A percentile compares a stretch with the other conserved stretches of the same genome.
phyloP scores from a whole-genome alignment of 2,329 filamentous ascomycete genomes.

The Penicillium sp. region DNA sequence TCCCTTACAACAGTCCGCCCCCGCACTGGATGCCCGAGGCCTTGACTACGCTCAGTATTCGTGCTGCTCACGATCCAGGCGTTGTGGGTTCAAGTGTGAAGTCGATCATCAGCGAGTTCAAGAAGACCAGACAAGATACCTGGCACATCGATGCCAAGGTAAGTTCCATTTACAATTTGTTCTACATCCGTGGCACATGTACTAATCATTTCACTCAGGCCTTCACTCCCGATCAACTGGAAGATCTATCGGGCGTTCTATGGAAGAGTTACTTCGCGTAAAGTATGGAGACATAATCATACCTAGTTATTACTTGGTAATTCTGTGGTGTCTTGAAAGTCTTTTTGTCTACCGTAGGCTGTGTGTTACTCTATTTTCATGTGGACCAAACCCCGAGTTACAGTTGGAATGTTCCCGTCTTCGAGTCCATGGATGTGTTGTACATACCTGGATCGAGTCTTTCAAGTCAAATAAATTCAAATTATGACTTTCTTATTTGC shows the following conservation, averaged over 20 bases:
- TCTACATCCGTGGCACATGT: conserved; percentile 8
- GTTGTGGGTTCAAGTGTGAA: conserved; percentile 96
- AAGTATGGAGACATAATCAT: conserved; percentile 6
- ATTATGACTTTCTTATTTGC: neutral
- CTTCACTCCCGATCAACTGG: conserved; percentile 88
- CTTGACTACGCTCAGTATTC: conserved; percentile 77
- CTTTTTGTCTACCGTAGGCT: neutral
- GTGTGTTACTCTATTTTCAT: neutral
- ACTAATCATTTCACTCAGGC: conserved; percentile 55
- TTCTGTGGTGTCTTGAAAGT: neutral
- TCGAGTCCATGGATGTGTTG: conserved; percentile 4
- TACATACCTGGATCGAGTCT: conserved; percentile 9
- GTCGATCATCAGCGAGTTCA: conserved; percentile 91
- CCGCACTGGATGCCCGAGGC: conserved; percentile 93
- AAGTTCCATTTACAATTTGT: conserved; percentile 35
- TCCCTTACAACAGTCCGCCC: conserved; percentile 92
- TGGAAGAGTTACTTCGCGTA: conserved; percentile 99
- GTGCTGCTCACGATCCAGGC: conserved; percentile 83
- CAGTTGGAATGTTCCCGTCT: neutral
- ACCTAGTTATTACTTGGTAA: neutral
- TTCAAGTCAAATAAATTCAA: neutral
- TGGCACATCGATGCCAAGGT: conserved; percentile 99
- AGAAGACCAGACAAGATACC: conserved; percentile 98
- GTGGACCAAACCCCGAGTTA: neutral
- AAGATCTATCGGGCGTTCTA: conserved; percentile 91